Evolutionary conservation across 75 land plant species (phyloP), one percentile per base, ranked within the genome.

Genomic region (Adiantum capillusveneris): DNA sequence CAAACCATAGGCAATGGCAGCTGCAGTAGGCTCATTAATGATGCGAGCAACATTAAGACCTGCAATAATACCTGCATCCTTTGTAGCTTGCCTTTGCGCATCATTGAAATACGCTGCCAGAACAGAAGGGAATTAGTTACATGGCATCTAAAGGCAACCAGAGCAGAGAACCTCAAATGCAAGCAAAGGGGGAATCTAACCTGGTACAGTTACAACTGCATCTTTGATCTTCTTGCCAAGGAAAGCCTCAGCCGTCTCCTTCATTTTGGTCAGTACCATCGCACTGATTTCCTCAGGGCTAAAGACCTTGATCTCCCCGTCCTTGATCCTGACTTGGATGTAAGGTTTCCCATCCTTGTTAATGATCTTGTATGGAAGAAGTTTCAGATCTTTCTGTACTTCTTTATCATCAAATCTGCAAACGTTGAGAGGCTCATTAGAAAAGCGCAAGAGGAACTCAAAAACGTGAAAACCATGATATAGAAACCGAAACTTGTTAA

Each of bases 211-310:
- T 50, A 84, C 65, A 24, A 84, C 84, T 6, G 87, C 78, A 60
- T 84, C 79, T 66, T 75, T 81, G 31, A 88, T 80, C 73, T 85
- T 88, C 90, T 85, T 85, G 41, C 93, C 93, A 53, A 88, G 79
- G 72, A 73, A 88, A n/a, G 93, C 89, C 52, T 88, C 93, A 29
- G 93, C 93, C 20, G 93, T 88, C 64, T 88, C 93, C 74, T 88
- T 88, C 93, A 88, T 88, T 61, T 85, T 88, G 5, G 76, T 77
- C 56, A 88, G 64, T 11, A 84, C 62, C 84, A 84, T 84, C 34
- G 84, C 84, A 62, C 84, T 81, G 59, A 84, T 81, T 44, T 84
- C 87, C 61, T 84, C 81, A 28, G 81, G 87, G 48, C 78, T 84
- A 50, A 84, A 84, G 11, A 77, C 78, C 64, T 84, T 84, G 7